Conservation (phyloP, 768 basidiomycete species). For the Termitomyces sp. region DNA sequence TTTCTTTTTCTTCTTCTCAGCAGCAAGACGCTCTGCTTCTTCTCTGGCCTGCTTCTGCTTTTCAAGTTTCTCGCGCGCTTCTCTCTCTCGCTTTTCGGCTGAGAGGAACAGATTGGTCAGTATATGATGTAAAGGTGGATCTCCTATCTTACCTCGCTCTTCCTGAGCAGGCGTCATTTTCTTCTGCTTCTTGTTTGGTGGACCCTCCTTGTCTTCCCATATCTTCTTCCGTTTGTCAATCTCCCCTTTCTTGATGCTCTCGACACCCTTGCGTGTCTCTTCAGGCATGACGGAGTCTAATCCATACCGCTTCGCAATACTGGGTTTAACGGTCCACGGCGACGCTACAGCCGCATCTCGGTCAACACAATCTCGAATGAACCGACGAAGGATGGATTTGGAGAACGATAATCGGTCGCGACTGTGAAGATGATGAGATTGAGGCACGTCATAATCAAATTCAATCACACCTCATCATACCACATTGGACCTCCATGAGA, state of each 20-base stretch:
- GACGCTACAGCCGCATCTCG: constrained; percentile 89
- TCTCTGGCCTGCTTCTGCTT: constrained; percentile 59
- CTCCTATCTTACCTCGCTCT: constrained; percentile 52
- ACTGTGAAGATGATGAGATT: constrained; percentile 31
- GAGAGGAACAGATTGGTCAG: constrained; percentile 17
- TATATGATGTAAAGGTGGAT: constrained; percentile 16
- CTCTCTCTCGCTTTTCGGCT: constrained; percentile 63
- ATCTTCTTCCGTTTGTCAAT: constrained; percentile 91
- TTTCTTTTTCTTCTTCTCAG: constrained; percentile 85
- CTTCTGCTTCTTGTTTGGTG: constrained; percentile 77
- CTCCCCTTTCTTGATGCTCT: constrained; percentile 78
- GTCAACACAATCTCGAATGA: constrained; percentile 93
- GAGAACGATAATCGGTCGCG: constrained; percentile 95
- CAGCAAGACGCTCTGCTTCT: constrained; percentile 64
- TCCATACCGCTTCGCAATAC: constrained; percentile 79
- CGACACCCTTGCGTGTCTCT: constrained; percentile 72
- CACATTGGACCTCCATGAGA: constrained; percentile 77
- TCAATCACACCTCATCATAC: constrained; percentile 66
- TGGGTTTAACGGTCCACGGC: constrained; percentile 91
- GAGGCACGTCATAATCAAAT: background rate
- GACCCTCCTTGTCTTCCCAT: constrained; percentile 85
- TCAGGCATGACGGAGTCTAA: constrained; percentile 85
- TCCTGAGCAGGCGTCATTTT: constrained; percentile 70
- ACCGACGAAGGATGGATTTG: constrained; percentile 93
- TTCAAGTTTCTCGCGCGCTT: constrained; percentile 65